Base-by-base conservation (phyloP, 2,329 filamentous ascomycete genomes). In the Monosporascus sp. region DNA sequence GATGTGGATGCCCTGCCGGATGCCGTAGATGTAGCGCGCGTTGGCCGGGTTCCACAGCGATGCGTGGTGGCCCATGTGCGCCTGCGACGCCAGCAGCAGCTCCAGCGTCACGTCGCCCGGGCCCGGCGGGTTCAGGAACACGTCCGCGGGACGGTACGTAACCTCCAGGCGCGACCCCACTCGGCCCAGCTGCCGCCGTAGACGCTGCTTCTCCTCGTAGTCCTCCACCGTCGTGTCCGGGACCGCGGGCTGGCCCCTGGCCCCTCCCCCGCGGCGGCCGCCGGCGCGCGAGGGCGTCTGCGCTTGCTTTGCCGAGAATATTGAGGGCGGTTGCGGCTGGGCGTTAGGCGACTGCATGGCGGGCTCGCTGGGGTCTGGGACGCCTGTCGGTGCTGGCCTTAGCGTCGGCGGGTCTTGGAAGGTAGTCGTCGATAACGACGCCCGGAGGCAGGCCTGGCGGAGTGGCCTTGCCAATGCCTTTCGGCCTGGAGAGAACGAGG, bases 1-100 rank as follows among this genome's bases (percentile, higher is more conserved):
- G 68, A 99, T 91, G 73, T 97, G 93, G 56, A 96, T 86, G 17
- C 88, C 90, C 61, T 94, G 82, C 45, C 94, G 82, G 56, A 96
- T 83, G 63, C 94, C 94, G 69, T 89, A 92, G 68, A 99, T 97
- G 74, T 97, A 97, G 60, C 89, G 83, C 59, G 91, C 87, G 75
- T 97, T 99, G 50, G 84, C 86, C 11, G 94, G 92, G 73, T 99
- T 96, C 94, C 94, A 99, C 48, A 92, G 80, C 56, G 89, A 89
- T 0, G 88, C 93, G 65, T 89, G 83, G 74, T 99, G 94, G 58
- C 94, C 94, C 70, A 97, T 84, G 73, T 96, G 91, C 51, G 84
- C 84, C 73, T 96, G 90, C 35, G 87, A 85, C 46, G 91, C 89
- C 77, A 96, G 86, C 57, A 99, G 83, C 56, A 96, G 81, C 75